Evolutionary conservation across 768 basidiomycete genomes (phyloP).

Genomic region (Pleurotus platypus): DNA sequence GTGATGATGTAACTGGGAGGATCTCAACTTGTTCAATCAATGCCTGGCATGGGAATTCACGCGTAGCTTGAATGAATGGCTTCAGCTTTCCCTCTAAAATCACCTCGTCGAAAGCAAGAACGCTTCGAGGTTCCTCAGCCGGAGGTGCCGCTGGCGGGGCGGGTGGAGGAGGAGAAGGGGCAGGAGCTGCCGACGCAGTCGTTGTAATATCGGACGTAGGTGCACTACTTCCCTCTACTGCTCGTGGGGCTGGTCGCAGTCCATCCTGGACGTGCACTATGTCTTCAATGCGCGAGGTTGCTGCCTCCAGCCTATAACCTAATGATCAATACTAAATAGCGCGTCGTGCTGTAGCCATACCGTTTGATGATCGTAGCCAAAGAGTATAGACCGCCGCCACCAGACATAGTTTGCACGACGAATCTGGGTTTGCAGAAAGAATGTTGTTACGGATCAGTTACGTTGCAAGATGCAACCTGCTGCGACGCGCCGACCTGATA

Average conservation of each 20-base stretch:
- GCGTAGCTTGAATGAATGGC: slow-evolving; percentile 70
- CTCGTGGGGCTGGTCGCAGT: slow-evolving; percentile 12
- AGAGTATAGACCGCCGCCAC: slow-evolving; percentile 54
- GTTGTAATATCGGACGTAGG: slow-evolving; percentile 1
- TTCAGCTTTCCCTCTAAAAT: slow-evolving; percentile 73
- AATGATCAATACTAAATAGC: slow-evolving; percentile 9
- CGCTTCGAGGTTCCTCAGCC: slow-evolving; percentile 48
- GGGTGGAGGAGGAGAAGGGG: slow-evolving; percentile 32
- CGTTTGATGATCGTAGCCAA: slow-evolving; percentile 82
- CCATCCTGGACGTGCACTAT: slow-evolving; percentile 44
- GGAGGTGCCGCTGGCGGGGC: slow-evolving; percentile 30
- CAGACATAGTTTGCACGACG: slow-evolving; percentile 27
- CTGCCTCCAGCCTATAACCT: slow-evolving; percentile 79
- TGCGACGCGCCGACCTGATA: too few relatives aligned
- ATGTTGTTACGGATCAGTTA: too few relatives aligned
- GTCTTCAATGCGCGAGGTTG: slow-evolving; percentile 92
- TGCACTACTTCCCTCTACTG: slow-evolving; percentile 11
- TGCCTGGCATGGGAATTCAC: slow-evolving; percentile 60
- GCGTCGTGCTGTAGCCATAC: slow-evolving; percentile 31
- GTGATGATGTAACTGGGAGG: not conserved
- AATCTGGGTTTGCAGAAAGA: too few relatives aligned
- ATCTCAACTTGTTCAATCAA: slow-evolving; percentile 75
- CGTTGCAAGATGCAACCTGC: too few relatives aligned
- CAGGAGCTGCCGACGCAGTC: slow-evolving; percentile 14
- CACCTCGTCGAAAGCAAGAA: slow-evolving; percentile 69